Conservation (phyloP, 2,329 filamentous ascomycete species). For the Neofusicoccum laricinum region DNA sequence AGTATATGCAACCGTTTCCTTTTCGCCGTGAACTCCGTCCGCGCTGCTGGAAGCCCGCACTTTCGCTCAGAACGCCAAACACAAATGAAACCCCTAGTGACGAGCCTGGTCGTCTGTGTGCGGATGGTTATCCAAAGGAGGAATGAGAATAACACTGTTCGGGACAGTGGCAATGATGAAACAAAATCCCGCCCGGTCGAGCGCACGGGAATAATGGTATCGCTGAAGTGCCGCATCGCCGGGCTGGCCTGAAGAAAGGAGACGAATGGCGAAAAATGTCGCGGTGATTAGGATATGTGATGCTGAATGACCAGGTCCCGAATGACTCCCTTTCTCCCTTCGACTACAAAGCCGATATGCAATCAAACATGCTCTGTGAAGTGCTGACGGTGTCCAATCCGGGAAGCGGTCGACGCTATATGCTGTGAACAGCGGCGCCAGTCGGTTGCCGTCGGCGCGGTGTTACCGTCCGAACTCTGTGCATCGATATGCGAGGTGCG, state of each 20-base stretch:
- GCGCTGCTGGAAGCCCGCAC: conserved; percentile 3
- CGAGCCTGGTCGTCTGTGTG: conserved; percentile 9
- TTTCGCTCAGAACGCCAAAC: conserved; percentile 11
- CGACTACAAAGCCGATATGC: conserved; percentile 1
- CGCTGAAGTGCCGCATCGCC: not conserved
- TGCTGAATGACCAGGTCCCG: not conserved
- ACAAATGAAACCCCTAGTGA: conserved; percentile 13
- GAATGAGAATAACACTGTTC: not conserved
- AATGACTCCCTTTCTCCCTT: not conserved
- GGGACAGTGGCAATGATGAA: not conserved
- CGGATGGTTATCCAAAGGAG: conserved; percentile 3
- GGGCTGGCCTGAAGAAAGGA: not conserved
- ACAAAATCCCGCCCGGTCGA: conserved; percentile 4
- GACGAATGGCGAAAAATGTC: not conserved
- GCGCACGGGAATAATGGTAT: conserved; percentile 7
- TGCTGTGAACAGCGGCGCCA: not conserved
- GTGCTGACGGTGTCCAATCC: not conserved
- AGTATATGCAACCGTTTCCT: conserved; percentile 11
- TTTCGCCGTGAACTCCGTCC: conserved; percentile 11
- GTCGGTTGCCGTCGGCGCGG: not conserved
- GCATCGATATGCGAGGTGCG: not conserved
- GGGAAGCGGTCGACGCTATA: not conserved
- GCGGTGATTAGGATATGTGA: conserved; percentile 5
- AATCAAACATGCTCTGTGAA: not conserved
- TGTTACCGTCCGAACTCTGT: not conserved